Conservation (phyloP, 225 moss, liverwort and hornwort species). For the Marchantia polymorpha region DNA sequence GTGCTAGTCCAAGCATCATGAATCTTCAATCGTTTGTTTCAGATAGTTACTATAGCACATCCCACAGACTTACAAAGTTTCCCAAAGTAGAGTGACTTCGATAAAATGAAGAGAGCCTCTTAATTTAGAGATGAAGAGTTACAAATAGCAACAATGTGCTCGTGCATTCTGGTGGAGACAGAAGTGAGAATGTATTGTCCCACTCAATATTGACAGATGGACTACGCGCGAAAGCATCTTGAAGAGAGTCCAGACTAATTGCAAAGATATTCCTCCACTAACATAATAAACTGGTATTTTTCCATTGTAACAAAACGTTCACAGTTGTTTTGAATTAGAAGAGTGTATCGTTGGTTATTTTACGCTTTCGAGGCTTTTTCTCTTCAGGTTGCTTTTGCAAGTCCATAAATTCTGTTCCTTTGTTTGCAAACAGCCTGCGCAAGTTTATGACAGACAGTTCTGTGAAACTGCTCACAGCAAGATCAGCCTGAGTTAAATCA, state of each 20-base stretch:
- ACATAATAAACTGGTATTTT: background rate
- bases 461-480: slow-evolving; percentile 84
- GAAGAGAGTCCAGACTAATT: background rate
- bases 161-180: too few relatives aligned
- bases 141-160: background rate
- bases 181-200: background rate
- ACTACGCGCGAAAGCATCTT: background rate
- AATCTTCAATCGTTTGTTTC: background rate
- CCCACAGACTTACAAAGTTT: background rate
- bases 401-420: slow-evolving; percentile 96
- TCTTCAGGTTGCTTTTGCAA: slow-evolving; percentile 85
- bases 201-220: background rate
- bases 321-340: slow-evolving; percentile 35
- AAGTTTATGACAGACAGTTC: slow-evolving; percentile 92
- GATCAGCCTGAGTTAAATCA: slow-evolving; percentile 91
- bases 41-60: background rate
- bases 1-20: too few relatives aligned
- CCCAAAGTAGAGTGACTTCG: too few relatives aligned
- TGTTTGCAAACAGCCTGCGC: slow-evolving; percentile 90
- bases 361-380: slow-evolving; percentile 68
- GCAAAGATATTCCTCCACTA: background rate
- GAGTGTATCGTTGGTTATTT: slow-evolving; percentile 78
- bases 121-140: background rate
- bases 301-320: too few relatives aligned
- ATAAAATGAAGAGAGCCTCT: too few relatives aligned